Evolutionary conservation across 1,284 basidiomycete genomes (phyloP).

Genomic region (Cutaneotrichosporon sp.): DNA sequence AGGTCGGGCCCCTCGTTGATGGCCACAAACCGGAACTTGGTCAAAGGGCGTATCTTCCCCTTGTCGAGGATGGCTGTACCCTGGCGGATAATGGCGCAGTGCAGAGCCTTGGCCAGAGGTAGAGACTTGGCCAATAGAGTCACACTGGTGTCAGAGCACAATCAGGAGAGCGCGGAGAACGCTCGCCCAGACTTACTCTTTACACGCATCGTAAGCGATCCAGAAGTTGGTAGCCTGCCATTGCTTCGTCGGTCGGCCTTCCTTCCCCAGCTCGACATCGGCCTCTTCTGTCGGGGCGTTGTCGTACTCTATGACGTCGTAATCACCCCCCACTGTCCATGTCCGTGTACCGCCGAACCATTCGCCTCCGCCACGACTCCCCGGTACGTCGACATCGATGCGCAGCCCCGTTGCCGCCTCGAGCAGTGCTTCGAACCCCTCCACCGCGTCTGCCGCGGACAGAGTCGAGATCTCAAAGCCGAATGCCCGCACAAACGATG

Average conservation of each 20-base stretch:
- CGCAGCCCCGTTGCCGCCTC: conserved; percentile 86
- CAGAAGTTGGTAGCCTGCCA: conserved; percentile 92
- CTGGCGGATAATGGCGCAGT: conserved; percentile 85
- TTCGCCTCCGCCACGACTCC: conserved; percentile 75
- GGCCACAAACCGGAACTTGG: conserved; percentile 82
- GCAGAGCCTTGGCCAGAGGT: conserved; percentile 80
- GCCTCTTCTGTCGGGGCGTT: conserved; percentile 21
- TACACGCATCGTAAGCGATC: conserved; percentile 83
- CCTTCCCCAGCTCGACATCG: conserved; percentile 22
- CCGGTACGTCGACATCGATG: conserved; percentile 82
- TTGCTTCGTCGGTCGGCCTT: conserved; percentile 55
- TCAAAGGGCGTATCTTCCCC: conserved; percentile 50
- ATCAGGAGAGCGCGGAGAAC: conserved; percentile 53
- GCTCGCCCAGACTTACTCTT: conserved; percentile 70
- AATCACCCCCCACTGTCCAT: conserved; percentile 9
- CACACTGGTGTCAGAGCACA: conserved; percentile 53
- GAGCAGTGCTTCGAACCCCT: conserved; percentile 78
- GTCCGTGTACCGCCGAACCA: conserved; percentile 65
- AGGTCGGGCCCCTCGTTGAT: conserved; percentile 91
- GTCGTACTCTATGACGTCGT: background rate
- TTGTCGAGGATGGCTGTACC: conserved; percentile 95
- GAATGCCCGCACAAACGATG: conserved; percentile 84
- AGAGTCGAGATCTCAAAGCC: conserved; percentile 82
- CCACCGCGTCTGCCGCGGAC: conserved; percentile 89
- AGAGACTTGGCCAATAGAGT: conserved; percentile 69